These are phyloP conservation scores for Fistulinella cinereoalba DNA, from an alignment of 1,284 basidiomycete species.

Conservation along the genomic window DNA sequence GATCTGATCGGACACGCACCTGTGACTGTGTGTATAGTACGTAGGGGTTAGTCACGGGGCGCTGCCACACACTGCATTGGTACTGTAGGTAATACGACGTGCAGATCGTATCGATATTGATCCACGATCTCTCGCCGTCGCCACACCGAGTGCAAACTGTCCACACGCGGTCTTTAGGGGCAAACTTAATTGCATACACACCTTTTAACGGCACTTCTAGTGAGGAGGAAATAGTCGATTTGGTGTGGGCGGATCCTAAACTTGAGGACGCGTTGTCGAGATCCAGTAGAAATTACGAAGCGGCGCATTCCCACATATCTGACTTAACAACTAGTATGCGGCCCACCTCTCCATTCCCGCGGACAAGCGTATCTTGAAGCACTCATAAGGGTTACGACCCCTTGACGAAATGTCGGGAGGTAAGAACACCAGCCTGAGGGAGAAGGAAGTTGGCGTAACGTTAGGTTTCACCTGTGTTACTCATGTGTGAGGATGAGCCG, in stretches of 20 bases:
- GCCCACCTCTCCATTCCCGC: constrained; percentile 18
- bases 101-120: constrained; percentile 15
- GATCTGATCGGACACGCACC: constrained; percentile 12
- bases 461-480: constrained; percentile 16
- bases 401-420: constrained; percentile 23
- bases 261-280: constrained; percentile 2
- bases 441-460: constrained; percentile 8
- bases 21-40: constrained; percentile 7
- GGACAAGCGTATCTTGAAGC: constrained; percentile 14
- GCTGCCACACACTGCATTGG: constrained; percentile 5
- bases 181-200: background rate
- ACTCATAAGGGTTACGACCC: constrained; percentile 11
- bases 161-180: constrained; percentile 9
- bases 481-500: constrained; percentile 9
- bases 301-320: constrained; percentile 24
- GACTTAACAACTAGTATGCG: constrained; percentile 21
- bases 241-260: background rate
- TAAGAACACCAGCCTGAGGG: constrained; percentile 8
- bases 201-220: background rate
- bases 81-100: constrained; percentile 1
- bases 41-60: constrained; percentile 11
- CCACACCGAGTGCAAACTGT: background rate
- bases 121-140: constrained; percentile 12
- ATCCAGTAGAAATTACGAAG: constrained; percentile 4
- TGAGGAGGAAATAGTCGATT: background rate